Evolutionary conservation across 257 asterid species (phyloP).

Genomic region (Fraxinus quadrangulata): DNA sequence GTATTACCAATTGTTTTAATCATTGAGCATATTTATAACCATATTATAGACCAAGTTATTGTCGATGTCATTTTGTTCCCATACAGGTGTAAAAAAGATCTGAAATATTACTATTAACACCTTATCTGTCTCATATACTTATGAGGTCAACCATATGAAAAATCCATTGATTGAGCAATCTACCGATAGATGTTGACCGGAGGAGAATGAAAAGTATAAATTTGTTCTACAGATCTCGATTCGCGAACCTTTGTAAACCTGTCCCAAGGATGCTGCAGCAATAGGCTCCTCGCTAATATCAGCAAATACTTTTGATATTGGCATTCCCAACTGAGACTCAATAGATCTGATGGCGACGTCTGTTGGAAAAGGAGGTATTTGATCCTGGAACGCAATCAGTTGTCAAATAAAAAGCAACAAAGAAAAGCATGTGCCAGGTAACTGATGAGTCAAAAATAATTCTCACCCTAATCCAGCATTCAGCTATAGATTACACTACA

Average conservation of each 20-base stretch:
- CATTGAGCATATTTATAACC: not conserved
- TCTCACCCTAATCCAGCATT: constrained; percentile 21
- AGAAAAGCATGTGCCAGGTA: constrained; percentile 16
- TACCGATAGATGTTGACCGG: not conserved
- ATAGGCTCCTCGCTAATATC: constrained; percentile 89
- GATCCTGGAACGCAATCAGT: constrained; percentile 65
- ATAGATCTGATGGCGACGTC: constrained; percentile 75
- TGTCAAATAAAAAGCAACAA: constrained; percentile 23
- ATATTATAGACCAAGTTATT: not conserved
- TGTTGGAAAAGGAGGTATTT: constrained; percentile 95
- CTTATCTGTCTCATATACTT: not conserved
- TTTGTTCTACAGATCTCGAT: constrained; percentile 24
- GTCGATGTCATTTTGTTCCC: not conserved
- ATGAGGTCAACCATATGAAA: not conserved
- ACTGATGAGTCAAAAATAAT: constrained; percentile 7
- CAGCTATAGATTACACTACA: not conserved
- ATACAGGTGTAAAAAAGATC: not conserved
- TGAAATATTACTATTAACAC: not conserved
- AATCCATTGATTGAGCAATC: not conserved
- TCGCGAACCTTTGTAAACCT: constrained; percentile 90
- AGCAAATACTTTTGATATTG: constrained; percentile 76
- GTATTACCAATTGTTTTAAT: not conserved
- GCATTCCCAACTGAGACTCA: constrained; percentile 86
- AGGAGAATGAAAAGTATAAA: constrained; percentile 2
- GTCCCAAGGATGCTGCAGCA: constrained; percentile 98